A percentile compares a stretch with the other conserved stretches of the same genome.
These are phyloP conservation scores for Teratosphaeriaceae sp. DNA, from an alignment of 2,329 filamentous ascomycete genomes.

Conservation along the genomic window DNA sequence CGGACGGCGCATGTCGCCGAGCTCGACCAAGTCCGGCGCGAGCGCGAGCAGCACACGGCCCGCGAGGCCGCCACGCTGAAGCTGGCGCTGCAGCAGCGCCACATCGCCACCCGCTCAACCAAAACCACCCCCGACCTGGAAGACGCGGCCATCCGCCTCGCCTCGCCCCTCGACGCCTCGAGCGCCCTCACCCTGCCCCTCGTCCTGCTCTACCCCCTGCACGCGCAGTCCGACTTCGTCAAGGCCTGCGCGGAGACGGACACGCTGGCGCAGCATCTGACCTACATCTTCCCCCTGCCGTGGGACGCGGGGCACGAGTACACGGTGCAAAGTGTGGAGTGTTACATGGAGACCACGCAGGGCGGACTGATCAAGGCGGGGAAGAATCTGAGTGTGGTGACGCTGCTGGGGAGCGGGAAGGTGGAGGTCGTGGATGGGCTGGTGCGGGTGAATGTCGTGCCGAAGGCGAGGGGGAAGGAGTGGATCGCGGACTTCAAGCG, in stretches of 20 bases:
- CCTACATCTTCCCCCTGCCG: constrained; percentile 78
- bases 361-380: constrained; percentile 86
- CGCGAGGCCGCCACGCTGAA: constrained; percentile 49
- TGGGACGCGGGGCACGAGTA: constrained; percentile 74
- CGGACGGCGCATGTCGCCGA: constrained; percentile 52
- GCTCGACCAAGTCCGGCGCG: constrained; percentile 50
- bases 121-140: constrained; percentile 76
- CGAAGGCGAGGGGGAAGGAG: constrained; percentile 57
- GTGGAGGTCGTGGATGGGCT: constrained; percentile 84
- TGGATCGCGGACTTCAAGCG: constrained; percentile 84
- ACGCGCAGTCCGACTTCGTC: constrained; percentile 82
- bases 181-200: constrained; percentile 70
- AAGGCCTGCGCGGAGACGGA: constrained; percentile 78
- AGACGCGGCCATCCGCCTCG: constrained; percentile 66
- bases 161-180: constrained; percentile 65
- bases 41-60: constrained; percentile 49
- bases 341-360: constrained; percentile 75
- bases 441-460: constrained; percentile 76
- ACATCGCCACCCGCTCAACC: constrained; percentile 62
- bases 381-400: constrained; percentile 70
- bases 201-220: constrained; percentile 76
- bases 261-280: constrained; percentile 67
- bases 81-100: constrained; percentile 57
- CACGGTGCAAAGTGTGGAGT: constrained; percentile 61
- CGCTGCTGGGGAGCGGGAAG: constrained; percentile 67